These are phyloP conservation scores for Panicum miliaceum DNA, from an alignment of 176 grass and related monocot genomes.

Conservation along the genomic window DNA sequence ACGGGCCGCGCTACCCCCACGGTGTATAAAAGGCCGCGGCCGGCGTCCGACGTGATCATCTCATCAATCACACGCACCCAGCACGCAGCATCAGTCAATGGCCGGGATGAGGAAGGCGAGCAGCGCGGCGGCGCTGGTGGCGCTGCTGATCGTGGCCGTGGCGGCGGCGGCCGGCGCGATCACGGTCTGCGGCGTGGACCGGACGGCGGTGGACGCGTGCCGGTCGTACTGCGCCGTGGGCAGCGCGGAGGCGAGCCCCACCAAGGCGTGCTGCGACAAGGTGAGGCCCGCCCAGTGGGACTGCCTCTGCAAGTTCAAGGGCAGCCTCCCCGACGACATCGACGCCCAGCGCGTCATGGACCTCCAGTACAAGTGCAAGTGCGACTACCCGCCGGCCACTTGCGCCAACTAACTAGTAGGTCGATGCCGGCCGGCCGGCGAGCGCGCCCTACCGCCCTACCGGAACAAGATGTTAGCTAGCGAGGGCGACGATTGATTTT, in stretches of 20 bases:
- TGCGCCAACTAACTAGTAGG: background rate
- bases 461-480: background rate
- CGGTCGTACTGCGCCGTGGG: conserved; percentile 33
- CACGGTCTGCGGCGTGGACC: conserved; percentile 39
- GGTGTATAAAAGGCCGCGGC: conserved; percentile 21
- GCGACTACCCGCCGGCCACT: background rate
- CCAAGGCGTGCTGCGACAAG: conserved; percentile 29
- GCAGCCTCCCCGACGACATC: background rate
- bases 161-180: background rate
- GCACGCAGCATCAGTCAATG: background rate
- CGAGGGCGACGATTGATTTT: background rate
- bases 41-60: background rate
- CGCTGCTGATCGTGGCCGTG: conserved; percentile 23
- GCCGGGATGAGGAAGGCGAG: too few relatives aligned
- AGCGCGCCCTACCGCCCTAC: too few relatives aligned
- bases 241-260: conserved; percentile 3
- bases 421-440: too few relatives aligned
- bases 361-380: conserved; percentile 61
- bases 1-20: conserved; percentile 25
- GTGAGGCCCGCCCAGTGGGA: conserved; percentile 1
- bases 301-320: conserved; percentile 46
- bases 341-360: conserved; percentile 40
- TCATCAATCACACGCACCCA: background rate
- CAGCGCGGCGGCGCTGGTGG: background rate
- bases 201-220: conserved; percentile 40